Percentiles rank a stretch among this genome's conserved stretches.
Conservation (phyloP, 805 yeast genomes). For the Diddensiella santjacobensis region DNA sequence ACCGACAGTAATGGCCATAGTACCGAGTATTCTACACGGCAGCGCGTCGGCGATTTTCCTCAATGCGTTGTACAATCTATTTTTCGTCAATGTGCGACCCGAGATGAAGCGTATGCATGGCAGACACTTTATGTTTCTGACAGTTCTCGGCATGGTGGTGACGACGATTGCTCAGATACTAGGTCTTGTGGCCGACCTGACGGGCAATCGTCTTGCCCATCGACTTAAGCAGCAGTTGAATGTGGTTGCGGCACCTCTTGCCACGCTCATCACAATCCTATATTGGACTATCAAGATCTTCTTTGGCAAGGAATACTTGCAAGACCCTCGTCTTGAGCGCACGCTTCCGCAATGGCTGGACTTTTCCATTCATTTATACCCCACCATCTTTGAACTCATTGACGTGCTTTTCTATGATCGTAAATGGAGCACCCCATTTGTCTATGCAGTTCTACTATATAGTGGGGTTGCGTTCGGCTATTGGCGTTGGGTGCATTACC, state of each 20-base stretch:
- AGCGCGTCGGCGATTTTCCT: slow-evolving; percentile 1
- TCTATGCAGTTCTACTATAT: slow-evolving; percentile 21
- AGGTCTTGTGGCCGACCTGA: slow-evolving; percentile 21
- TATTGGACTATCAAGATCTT: slow-evolving; percentile 33
- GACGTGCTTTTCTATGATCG: slow-evolving; percentile 28
- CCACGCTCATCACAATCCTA: slow-evolving; percentile 29
- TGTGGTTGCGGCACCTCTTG: slow-evolving; percentile 32
- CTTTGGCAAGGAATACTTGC: slow-evolving; percentile 27
- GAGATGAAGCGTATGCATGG: slow-evolving; percentile 21
- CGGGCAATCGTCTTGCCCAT: slow-evolving; percentile 14
- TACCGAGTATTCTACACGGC: neutral
- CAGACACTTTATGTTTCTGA: slow-evolving; percentile 37
- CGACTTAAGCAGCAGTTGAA: slow-evolving; percentile 23
- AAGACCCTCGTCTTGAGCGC: slow-evolving; percentile 26
- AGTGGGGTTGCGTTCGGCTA: slow-evolving; percentile 27
- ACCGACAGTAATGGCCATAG: neutral
- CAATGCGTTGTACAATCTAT: slow-evolving; percentile 2
- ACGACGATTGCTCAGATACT: slow-evolving; percentile 31
- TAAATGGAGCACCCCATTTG: slow-evolving; percentile 26
- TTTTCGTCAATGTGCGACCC: slow-evolving; percentile 8
- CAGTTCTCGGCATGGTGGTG: slow-evolving; percentile 28
- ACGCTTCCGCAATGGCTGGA: slow-evolving; percentile 29
- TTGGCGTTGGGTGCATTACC: slow-evolving; percentile 34
- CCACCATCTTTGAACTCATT: slow-evolving; percentile 26
- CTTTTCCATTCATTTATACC: slow-evolving; percentile 30